Conservation (phyloP, 495 filamentous ascomycete species). For the Neurospora hispaniola region DNA sequence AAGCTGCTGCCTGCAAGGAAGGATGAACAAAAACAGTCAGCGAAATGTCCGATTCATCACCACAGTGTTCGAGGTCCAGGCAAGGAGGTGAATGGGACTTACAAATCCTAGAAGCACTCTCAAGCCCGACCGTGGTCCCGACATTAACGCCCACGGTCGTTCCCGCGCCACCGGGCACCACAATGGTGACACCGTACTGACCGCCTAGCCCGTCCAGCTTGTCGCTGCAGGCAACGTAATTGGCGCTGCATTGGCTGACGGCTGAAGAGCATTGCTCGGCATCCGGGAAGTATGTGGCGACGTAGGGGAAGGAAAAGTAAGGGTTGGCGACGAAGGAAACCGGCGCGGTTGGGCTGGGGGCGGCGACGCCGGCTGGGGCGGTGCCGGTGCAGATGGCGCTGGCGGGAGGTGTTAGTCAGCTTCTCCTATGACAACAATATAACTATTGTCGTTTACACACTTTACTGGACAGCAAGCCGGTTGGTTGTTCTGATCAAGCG, state of each 20-base stretch:
- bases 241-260: conserved; percentile 51
- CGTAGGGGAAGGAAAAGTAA: conserved; percentile 56
- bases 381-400: conserved; percentile 38
- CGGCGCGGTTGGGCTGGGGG: conserved; percentile 29
- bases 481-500: conserved; percentile 28
- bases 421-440: background rate
- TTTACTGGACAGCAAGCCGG: conserved; percentile 37
- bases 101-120: conserved; percentile 53
- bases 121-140: conserved; percentile 21
- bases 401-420: background rate
- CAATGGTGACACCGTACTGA: conserved; percentile 51
- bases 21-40: background rate
- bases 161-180: conserved; percentile 44
- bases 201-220: conserved; percentile 40
- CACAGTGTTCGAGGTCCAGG: background rate
- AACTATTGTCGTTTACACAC: conserved; percentile 18
- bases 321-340: conserved; percentile 38
- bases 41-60: background rate
- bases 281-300: conserved; percentile 56
- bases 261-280: conserved; percentile 54
- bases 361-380: conserved; percentile 35
- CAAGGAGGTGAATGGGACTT: conserved; percentile 8
- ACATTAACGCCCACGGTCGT: conserved; percentile 37
- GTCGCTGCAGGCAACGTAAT: conserved; percentile 53
- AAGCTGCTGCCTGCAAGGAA: conserved; percentile 18